phyloP scores from a whole-genome alignment of 352 stramenopile species.

The Pythium rishiriense region DNA sequence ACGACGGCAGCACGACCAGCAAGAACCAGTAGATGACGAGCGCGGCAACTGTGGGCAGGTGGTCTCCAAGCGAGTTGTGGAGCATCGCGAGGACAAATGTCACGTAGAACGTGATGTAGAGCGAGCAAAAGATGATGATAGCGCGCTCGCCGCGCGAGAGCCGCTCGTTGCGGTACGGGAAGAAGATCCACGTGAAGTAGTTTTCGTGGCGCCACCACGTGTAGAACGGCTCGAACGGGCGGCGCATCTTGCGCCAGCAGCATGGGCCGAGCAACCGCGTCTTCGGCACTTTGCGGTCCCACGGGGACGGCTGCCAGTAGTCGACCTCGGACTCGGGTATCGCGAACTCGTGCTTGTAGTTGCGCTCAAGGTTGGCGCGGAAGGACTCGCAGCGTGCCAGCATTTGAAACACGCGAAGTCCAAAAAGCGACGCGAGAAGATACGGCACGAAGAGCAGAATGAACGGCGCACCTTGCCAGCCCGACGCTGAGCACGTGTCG shows the following conservation, averaged over 20 bases:
- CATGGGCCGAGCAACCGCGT: constrained; percentile 58
- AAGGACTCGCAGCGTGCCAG: constrained; percentile 53
- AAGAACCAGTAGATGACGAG: constrained; percentile 56
- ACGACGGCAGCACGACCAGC: constrained; percentile 51
- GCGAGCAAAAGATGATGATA: constrained; percentile 66
- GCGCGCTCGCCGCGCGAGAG: constrained; percentile 56
- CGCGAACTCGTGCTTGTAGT: constrained; percentile 51
- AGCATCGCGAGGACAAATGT: constrained; percentile 69
- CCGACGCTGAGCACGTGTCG: constrained; percentile 47
- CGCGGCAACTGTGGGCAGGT: constrained; percentile 40
- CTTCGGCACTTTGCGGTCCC: constrained; percentile 72
- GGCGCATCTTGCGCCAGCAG: constrained; percentile 67
- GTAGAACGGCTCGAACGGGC: constrained; percentile 65
- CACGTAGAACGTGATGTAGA: constrained; percentile 80
- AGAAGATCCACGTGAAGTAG: constrained; percentile 81
- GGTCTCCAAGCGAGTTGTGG: constrained; percentile 37
- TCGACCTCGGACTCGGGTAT: constrained; percentile 67
- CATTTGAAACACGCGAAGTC: constrained; percentile 67
- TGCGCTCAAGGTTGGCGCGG: constrained; percentile 58
- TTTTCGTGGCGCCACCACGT: constrained; percentile 79
- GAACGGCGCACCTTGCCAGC: constrained; percentile 45
- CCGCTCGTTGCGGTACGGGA: constrained; percentile 62
- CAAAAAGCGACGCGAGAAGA: constrained; percentile 49
- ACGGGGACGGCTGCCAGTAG: constrained; percentile 69
- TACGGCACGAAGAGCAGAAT: constrained; percentile 65